Percentiles rank a stretch among this genome's conserved stretches.
phyloP scores from a whole-genome alignment of 2,329 filamentous ascomycete genomes.

The Aspergillus sp. region DNA sequence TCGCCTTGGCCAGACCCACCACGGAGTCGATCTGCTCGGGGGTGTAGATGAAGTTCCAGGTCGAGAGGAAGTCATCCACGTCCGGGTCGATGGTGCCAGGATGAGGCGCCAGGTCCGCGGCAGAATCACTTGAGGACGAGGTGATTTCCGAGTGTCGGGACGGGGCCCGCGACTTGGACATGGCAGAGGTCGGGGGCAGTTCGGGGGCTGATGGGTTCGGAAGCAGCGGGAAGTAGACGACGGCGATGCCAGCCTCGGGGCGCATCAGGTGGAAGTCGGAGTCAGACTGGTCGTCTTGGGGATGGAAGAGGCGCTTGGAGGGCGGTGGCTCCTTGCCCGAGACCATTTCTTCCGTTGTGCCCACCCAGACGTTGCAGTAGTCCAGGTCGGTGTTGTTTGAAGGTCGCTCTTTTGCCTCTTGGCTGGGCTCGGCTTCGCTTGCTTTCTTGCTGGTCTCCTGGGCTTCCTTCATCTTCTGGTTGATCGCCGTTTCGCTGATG shows the following conservation, averaged over 20 bases:
- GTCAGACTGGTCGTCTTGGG: conserved; percentile 54
- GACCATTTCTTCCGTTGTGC: conserved; percentile 72
- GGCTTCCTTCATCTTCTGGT: conserved; percentile 63
- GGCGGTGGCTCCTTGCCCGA: conserved; percentile 53
- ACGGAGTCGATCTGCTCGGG: conserved; percentile 85
- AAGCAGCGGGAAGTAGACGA: conserved; percentile 88
- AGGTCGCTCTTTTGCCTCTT: conserved; percentile 33
- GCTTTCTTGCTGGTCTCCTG: conserved; percentile 38
- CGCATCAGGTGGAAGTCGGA: conserved; percentile 69
- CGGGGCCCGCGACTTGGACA: conserved; percentile 23
- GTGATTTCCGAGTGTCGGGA: conserved; percentile 20
- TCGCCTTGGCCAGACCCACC: conserved; percentile 76
- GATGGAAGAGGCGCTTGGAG: conserved; percentile 49
- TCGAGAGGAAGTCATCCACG: conserved; percentile 81
- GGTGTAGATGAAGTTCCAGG: conserved; percentile 98
- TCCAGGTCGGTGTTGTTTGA: conserved; percentile 59
- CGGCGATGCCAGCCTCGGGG: conserved; percentile 78
- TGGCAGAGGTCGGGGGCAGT: conserved; percentile 21
- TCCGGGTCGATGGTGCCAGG: conserved; percentile 75
- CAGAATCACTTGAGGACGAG: conserved; percentile 18
- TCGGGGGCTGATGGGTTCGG: conserved; percentile 61
- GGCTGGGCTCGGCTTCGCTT: conserved; percentile 20
- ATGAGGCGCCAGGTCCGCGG: conserved; percentile 41
- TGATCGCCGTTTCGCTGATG: conserved; percentile 58
- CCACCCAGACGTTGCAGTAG: conserved; percentile 95